Percentiles rank a stretch among this genome's conserved stretches.
These are phyloP conservation scores for Nemania abortiva DNA, from an alignment of 2,329 filamentous ascomycete genomes.

Conservation along the genomic window DNA sequence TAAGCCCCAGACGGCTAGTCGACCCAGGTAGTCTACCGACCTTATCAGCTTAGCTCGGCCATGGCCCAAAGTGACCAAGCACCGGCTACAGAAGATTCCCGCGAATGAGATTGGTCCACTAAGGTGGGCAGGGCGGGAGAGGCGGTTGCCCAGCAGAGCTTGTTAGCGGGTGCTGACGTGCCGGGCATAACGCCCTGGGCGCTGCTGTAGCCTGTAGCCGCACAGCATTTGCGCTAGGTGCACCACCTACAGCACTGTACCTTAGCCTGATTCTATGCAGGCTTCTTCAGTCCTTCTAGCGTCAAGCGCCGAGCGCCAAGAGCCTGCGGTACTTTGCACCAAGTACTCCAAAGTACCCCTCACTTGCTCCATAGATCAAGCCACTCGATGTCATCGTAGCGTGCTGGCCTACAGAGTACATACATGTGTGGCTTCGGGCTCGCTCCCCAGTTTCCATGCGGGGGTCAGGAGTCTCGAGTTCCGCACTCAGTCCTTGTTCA, in stretches of 20 bases:
- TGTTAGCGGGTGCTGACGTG: conserved; percentile 30
- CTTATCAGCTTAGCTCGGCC: conserved; percentile 34
- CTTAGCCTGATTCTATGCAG: conserved; percentile 50
- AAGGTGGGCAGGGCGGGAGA: conserved; percentile 30
- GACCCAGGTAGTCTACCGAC: conserved; percentile 9
- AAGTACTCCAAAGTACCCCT: conserved; percentile 34
- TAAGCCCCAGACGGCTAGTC: conserved; percentile 23
- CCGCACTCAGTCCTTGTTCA: conserved; percentile 14
- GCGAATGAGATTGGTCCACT: conserved; percentile 22
- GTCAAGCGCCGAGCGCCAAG: conserved; percentile 34
- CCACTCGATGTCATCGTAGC: conserved; percentile 14
- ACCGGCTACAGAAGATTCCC: conserved; percentile 5
- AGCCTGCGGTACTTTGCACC: conserved; percentile 27
- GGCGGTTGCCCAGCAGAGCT: conserved; percentile 39
- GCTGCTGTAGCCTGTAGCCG: conserved; percentile 35
- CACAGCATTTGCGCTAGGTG: conserved; percentile 33
- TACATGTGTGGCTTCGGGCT: conserved; percentile 34
- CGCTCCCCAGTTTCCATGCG: conserved; percentile 21
- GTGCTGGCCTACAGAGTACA: neutral
- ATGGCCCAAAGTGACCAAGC: conserved; percentile 16
- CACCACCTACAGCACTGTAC: conserved; percentile 21
- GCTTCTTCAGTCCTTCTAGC: conserved; percentile 55
- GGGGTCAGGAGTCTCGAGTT: conserved; percentile 16
- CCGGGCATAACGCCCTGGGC: conserved; percentile 31
- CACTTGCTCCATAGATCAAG: conserved; percentile 16